Percentiles rank a stretch among this genome's conserved stretches.
Evolutionary conservation across 148 eudicot genomes (phyloP).

Genomic region (Pharnaceum exiguum): DNA sequence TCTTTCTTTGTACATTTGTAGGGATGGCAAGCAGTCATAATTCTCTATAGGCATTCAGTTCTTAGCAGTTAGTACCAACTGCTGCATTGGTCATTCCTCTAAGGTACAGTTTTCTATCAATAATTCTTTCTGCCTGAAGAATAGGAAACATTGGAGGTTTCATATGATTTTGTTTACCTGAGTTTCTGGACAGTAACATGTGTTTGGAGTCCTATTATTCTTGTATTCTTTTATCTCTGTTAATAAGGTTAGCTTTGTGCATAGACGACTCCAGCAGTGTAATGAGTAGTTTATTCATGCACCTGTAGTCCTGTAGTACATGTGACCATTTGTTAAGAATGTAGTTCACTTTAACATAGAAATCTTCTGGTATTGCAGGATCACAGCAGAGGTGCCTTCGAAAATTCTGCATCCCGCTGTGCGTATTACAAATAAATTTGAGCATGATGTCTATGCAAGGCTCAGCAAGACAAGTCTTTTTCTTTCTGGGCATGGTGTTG

Average conservation of each 20-base stretch:
- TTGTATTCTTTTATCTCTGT: no score
- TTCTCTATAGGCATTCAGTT: background rate
- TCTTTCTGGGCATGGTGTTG: conserved; percentile 11
- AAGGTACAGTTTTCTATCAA: conserved; percentile 8
- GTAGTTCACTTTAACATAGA: no score
- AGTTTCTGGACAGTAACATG: background rate
- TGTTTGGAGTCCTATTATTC: background rate
- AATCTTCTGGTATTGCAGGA: conserved; percentile 7
- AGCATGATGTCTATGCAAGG: conserved; percentile 18
- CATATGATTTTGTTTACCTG: no score
- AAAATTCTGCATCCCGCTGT: background rate
- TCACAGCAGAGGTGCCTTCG: background rate
- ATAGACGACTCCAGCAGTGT: no score
- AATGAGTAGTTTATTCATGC: no score
- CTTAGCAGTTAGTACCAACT: background rate
- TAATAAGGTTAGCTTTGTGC: no score
- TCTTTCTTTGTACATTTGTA: conserved; percentile 5
- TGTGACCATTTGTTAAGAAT: no score
- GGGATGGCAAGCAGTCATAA: background rate
- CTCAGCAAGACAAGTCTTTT: background rate
- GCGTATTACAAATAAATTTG: background rate
- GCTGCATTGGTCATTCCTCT: background rate
- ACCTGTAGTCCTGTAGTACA: no score
- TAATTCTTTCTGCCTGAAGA: background rate
- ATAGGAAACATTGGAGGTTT: background rate